Percentiles rank a stretch among this genome's conserved stretches.
Evolutionary conservation across 768 basidiomycete genomes (phyloP).

Genomic region (Phallus indusiatus): DNA sequence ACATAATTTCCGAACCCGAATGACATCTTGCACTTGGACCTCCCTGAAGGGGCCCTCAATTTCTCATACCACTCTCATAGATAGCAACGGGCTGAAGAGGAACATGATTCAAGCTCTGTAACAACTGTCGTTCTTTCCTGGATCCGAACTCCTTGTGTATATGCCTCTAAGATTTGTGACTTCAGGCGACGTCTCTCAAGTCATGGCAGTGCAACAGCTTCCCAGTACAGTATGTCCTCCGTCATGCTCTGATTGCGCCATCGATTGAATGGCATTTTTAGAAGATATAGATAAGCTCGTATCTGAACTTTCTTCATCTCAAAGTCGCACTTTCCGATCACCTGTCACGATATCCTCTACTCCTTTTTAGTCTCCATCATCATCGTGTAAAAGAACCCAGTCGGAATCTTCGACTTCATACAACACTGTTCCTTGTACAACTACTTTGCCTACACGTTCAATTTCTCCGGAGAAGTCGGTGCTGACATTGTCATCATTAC

Average conservation of each 20-base stretch:
- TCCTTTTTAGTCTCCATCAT: background rate
- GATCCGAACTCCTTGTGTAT: no score
- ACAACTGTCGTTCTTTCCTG: no score
- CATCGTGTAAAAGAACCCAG: background rate
- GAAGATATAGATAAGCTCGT: slow-evolving; percentile 42
- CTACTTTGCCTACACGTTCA: background rate
- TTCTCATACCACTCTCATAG: no score
- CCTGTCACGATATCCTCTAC: background rate
- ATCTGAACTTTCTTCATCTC: slow-evolving; percentile 23
- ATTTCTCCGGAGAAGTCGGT: slow-evolving; percentile 5
- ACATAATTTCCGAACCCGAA: no score
- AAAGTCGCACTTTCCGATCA: background rate
- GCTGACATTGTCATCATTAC: background rate
- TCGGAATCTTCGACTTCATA: background rate
- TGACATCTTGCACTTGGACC: no score
- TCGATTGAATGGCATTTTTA: slow-evolving; percentile 67
- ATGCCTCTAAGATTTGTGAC: slow-evolving; percentile 39
- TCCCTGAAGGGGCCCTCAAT: no score
- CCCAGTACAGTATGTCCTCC: slow-evolving; percentile 22
- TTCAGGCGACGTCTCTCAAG: slow-evolving; percentile 28
- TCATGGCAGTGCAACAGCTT: slow-evolving; percentile 37
- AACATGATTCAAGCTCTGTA: no score
- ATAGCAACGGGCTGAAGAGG: no score
- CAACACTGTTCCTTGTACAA: background rate
- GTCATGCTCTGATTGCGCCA: slow-evolving; percentile 40